Percentiles rank a stretch among this genome's conserved stretches.
Conservation (phyloP, 2,329 filamentous ascomycete genomes). For the Fusarium sp. region DNA sequence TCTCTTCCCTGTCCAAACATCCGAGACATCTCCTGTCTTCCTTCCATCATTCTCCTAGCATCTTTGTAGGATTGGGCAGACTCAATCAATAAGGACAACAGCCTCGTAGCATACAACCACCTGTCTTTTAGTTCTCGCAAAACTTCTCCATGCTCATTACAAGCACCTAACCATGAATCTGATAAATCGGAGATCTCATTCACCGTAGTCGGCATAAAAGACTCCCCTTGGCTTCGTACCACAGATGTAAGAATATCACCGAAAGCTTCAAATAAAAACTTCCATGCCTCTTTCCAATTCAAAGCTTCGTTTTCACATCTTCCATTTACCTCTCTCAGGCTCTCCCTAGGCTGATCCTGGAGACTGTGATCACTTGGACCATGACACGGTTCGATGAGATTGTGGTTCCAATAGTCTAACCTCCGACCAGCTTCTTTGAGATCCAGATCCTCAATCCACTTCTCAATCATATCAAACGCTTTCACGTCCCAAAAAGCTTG, state of each 20-base stretch:
- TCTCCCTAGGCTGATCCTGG: too few species aligned
- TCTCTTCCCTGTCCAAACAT: constrained; percentile 19
- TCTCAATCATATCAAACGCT: not conserved
- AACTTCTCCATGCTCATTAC: not conserved
- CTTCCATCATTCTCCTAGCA: not conserved
- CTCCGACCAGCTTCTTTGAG: not conserved
- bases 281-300: not conserved
- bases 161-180: constrained; percentile 4
- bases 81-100: not conserved
- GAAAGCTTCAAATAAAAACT: constrained; percentile 12
- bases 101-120: not conserved
- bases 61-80: not conserved
- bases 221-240: not conserved
- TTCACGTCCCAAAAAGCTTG: not conserved
- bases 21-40: not conserved
- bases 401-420: not conserved
- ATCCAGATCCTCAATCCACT: not conserved
- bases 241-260: not conserved
- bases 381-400: not conserved
- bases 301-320: not conserved
- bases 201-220: not conserved
- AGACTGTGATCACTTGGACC: too few species aligned
- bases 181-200: constrained; percentile 10
- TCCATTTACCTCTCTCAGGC: not conserved
- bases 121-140: not conserved